phyloP scores from a whole-genome alignment of 768 basidiomycete genomes.

The Amanita jacksonii region DNA sequence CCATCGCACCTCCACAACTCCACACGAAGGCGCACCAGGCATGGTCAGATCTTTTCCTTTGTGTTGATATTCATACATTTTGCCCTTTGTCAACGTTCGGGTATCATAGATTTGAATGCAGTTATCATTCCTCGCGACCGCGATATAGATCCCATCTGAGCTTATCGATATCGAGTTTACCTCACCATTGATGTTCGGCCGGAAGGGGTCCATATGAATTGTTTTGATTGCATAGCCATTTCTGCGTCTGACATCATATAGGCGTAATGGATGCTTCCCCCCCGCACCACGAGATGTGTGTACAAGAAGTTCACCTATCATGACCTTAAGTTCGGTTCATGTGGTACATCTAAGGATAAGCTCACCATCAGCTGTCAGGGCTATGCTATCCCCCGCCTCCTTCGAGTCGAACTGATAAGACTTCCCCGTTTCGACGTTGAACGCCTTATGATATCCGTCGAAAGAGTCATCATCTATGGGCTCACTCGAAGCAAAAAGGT shows the following conservation, averaged over 20 bases:
- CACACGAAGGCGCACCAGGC: slow-evolving; percentile 28
- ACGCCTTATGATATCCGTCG: slow-evolving; percentile 39
- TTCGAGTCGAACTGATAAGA: slow-evolving; percentile 30
- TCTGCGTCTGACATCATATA: slow-evolving; percentile 42
- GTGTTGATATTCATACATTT: slow-evolving; percentile 43
- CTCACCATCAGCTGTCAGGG: slow-evolving; percentile 36
- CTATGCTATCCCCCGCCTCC: slow-evolving; percentile 46
- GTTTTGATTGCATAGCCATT: slow-evolving; percentile 17
- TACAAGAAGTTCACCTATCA: slow-evolving; percentile 22
- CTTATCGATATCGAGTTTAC: slow-evolving; percentile 46
- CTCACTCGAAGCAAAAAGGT: slow-evolving; percentile 51
- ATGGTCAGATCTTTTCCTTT: slow-evolving; percentile 22
- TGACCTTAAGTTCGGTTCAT: slow-evolving; percentile 1
- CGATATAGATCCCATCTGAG: slow-evolving; percentile 51
- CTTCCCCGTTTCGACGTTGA: slow-evolving; percentile 27
- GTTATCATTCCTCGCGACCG: slow-evolving; percentile 53
- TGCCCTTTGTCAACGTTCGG: slow-evolving; percentile 37
- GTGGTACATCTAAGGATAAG: neutral
- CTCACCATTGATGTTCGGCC: slow-evolving; percentile 25
- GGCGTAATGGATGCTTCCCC: slow-evolving; percentile 27
- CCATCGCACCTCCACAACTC: slow-evolving; percentile 47
- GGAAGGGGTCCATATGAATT: slow-evolving; percentile 28
- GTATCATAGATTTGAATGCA: slow-evolving; percentile 52
- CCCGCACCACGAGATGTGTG: slow-evolving; percentile 23
- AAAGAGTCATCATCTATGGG: slow-evolving; percentile 20